Percentiles rank a stretch among this genome's conserved stretches.
Evolutionary conservation across 495 filamentous ascomycete species (phyloP).

Genomic region (Penicillium cinerascens): DNA sequence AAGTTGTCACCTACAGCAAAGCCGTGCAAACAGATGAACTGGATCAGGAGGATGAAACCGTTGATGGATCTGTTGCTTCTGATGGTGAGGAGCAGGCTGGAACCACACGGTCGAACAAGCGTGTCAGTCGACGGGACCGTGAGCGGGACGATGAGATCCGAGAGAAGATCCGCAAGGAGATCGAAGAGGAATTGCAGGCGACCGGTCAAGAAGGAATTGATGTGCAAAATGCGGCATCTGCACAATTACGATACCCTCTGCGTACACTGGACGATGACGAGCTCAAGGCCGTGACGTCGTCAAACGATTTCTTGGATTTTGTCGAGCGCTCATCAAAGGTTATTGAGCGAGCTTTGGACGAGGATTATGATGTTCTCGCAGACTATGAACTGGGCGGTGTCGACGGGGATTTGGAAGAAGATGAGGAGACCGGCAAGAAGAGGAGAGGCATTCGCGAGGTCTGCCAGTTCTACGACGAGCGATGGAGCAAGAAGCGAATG

Average conservation of each 20-base stretch:
- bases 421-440: constrained; percentile 77
- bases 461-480: constrained; percentile 87
- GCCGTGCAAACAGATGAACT: constrained; percentile 74
- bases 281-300: constrained; percentile 83
- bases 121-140: constrained; percentile 68
- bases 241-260: constrained; percentile 67
- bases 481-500: constrained; percentile 97
- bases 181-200: constrained; percentile 84
- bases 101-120: constrained; percentile 50
- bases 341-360: constrained; percentile 90
- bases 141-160: constrained; percentile 86
- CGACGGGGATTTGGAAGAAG: constrained; percentile 71
- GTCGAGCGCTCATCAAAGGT: constrained; percentile 95
- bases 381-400: constrained; percentile 80
- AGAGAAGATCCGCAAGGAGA: constrained; percentile 78
- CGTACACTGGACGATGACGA: constrained; percentile 81
- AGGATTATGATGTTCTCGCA: constrained; percentile 90
- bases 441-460: constrained; percentile 80
- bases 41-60: constrained; percentile 25
- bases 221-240: constrained; percentile 41
- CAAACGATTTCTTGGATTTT: constrained; percentile 91
- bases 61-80: constrained; percentile 60
- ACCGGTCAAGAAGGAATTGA: constrained; percentile 56
- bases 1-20: constrained; percentile 92
- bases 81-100: constrained; percentile 61